Base-by-base conservation (phyloP, 352 stramenopile species). In the Aphanomyces invadans region DNA sequence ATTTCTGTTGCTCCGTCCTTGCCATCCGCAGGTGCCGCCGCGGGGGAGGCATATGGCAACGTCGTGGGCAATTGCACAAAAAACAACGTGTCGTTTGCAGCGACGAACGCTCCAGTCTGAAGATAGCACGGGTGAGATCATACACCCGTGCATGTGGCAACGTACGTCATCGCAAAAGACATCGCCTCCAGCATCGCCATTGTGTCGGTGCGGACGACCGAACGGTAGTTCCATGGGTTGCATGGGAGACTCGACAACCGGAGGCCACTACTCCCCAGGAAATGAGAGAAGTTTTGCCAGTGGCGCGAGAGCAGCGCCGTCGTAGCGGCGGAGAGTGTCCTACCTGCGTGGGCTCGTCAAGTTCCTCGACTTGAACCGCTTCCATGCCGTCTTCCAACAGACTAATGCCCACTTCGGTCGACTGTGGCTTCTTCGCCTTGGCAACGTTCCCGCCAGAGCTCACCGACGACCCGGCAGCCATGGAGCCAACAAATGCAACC, bases 41-140 rank as follows among this genome's bases (percentile, higher is more conserved):
- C 73, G 0, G 74, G 77, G 55, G 75, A 86, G 39, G 80, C 76
- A 26, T 91, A 77, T 23, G 86, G 86, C 5, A 94, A 74, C 21
- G 86, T 94, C 28, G 86, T 94, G 10, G 86, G 86, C 53, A 94
- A 73, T 57, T 94, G 86, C 42, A 94, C 72, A 74, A 92, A 94
- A 5, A 94, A 76, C 4, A 94, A 69, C 54, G 82, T 75, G 68
- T 94, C 83, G 64, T 94, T 81, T 0, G 64, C 46, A 12, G 86
- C 66, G 21, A 84, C 39, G 2, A 88, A 68, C 39, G 87, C 78
- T 2, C 82, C 81, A 19, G 71, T 70, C 73, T 78, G 53, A 11
- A 11, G 48, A 28, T 54, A 10, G 26, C n/a, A 19, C 12, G 9
- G 54, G 2, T 5, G 21, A 49, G 7, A 21, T 17, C 5, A 38